Percentiles rank a stretch among this genome's conserved stretches.
Conservation (phyloP, 2,329 filamentous ascomycete species). For the Colletotrichum musae region DNA sequence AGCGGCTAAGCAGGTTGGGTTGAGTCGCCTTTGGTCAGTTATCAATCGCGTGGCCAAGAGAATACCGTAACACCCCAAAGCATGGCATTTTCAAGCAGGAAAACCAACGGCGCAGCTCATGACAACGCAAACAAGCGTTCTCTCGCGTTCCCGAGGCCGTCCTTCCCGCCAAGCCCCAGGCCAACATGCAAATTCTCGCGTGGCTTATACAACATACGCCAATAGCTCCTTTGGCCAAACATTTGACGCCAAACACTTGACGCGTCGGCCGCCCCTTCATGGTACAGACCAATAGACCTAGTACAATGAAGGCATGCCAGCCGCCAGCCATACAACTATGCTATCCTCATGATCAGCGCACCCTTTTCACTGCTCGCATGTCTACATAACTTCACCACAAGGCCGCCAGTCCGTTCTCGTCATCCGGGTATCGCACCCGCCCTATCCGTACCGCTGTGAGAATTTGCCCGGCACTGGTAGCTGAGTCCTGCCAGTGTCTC, state of each 20-base stretch:
- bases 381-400: constrained; percentile 10
- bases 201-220: constrained; percentile 24
- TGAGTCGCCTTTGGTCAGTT: constrained; percentile 3
- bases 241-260: background rate
- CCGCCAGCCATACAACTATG: background rate
- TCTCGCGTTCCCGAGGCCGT: background rate
- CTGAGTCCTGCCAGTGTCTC: constrained; percentile 2
- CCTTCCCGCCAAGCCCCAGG: constrained; percentile 20
- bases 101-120: background rate
- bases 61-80: background rate
- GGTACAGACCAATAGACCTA: background rate
- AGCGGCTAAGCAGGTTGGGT: constrained; percentile 20
- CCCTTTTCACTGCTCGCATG: constrained; percentile 12
- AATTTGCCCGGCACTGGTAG: too few relatives aligned
- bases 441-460: background rate
- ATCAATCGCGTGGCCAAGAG: constrained; percentile 25
- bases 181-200: constrained; percentile 19
- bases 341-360: constrained; percentile 3
- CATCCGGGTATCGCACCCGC: constrained; percentile 21
- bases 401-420: constrained; percentile 16
- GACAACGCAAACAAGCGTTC: background rate
- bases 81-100: background rate
- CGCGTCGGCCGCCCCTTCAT: constrained; percentile 2
- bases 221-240: constrained; percentile 10
- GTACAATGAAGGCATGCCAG: constrained; percentile 10